These are phyloP conservation scores for Leersia perrieri DNA, from an alignment of 176 grass and related monocot species.

Conservation along the genomic window DNA sequence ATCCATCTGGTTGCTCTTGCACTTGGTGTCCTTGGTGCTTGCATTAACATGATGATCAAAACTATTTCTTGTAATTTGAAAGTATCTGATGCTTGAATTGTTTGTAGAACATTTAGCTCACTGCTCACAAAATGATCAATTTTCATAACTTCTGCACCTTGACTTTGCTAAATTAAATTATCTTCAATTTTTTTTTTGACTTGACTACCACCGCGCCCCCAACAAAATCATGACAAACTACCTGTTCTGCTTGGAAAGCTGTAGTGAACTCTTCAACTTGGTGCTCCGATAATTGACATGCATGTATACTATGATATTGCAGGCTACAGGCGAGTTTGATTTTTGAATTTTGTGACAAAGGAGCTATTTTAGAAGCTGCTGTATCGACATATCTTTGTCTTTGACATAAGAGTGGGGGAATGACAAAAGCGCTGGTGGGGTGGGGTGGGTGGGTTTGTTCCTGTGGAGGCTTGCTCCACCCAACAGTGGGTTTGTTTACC, in stretches of 20 bases:
- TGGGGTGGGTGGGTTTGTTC: slow-evolving; percentile 31
- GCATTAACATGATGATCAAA: neutral
- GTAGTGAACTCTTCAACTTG: neutral
- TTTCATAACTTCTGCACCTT: neutral
- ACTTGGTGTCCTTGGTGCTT: neutral
- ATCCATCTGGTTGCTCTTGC: neutral
- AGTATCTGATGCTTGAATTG: neutral
- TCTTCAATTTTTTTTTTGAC: neutral
- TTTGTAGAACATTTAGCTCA: neutral
- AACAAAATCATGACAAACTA: neutral
- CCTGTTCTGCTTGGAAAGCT: neutral
- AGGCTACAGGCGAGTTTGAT: slow-evolving; percentile 68
- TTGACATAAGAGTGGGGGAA: slow-evolving; percentile 47
- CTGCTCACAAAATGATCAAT: neutral
- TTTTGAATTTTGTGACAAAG: slow-evolving; percentile 53
- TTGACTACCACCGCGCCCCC: neutral
- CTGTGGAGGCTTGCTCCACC: slow-evolving; percentile 30
- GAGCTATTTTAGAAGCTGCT: slow-evolving; percentile 48
- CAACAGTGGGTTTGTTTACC: slow-evolving; percentile 32
- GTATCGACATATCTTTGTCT: slow-evolving; percentile 45
- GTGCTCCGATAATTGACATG: neutral
- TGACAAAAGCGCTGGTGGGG: slow-evolving; percentile 24
- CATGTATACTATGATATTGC: slow-evolving; percentile 22
- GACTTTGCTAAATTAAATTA: neutral
- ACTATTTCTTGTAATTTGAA: neutral